phyloP scores from a whole-genome alignment of 164 flowering plant genomes.

The Dillenia turbinata region DNA sequence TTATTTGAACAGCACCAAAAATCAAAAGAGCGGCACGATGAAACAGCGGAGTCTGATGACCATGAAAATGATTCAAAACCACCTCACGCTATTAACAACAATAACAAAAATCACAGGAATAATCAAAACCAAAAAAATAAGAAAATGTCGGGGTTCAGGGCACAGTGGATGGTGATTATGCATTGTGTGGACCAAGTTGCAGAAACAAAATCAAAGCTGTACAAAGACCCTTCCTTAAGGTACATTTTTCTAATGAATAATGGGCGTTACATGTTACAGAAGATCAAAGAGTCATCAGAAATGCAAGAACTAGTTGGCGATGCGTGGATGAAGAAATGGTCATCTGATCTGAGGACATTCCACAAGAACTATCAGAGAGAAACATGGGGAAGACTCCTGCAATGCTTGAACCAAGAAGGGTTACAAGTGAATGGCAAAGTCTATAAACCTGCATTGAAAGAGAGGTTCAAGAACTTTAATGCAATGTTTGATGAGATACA shows the following conservation, averaged over 20 bases:
- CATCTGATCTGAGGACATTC: slow-evolving; percentile 59
- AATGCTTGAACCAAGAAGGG: slow-evolving; percentile 58
- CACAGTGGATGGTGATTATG: slow-evolving; percentile 46
- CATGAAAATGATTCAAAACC: no score
- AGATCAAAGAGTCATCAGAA: slow-evolving; percentile 63
- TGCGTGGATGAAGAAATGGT: slow-evolving; percentile 52
- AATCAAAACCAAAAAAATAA: neutral
- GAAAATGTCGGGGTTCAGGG: slow-evolving; percentile 38
- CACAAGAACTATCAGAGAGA: slow-evolving; percentile 81
- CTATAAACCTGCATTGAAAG: slow-evolving; percentile 56
- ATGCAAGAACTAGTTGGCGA: slow-evolving; percentile 58
- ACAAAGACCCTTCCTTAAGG: slow-evolving; percentile 54
- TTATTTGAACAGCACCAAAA: slow-evolving; percentile 41
- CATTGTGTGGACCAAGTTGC: slow-evolving; percentile 59
- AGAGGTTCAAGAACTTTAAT: slow-evolving; percentile 77
- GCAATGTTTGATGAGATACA: slow-evolving; percentile 74
- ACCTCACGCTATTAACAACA: neutral
- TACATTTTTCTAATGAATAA: slow-evolving; percentile 90
- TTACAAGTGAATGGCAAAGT: slow-evolving; percentile 51
- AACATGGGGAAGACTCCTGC: slow-evolving; percentile 68
- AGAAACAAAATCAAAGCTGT: slow-evolving; percentile 60
- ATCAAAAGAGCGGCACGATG: slow-evolving; percentile 30
- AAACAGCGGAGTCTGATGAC: slow-evolving; percentile 9
- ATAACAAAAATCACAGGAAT: neutral
- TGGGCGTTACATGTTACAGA: slow-evolving; percentile 74